These are phyloP conservation scores for Tetraselmis chui DNA, from an alignment of 139 green algal genomes.

Conservation along the genomic window DNA sequence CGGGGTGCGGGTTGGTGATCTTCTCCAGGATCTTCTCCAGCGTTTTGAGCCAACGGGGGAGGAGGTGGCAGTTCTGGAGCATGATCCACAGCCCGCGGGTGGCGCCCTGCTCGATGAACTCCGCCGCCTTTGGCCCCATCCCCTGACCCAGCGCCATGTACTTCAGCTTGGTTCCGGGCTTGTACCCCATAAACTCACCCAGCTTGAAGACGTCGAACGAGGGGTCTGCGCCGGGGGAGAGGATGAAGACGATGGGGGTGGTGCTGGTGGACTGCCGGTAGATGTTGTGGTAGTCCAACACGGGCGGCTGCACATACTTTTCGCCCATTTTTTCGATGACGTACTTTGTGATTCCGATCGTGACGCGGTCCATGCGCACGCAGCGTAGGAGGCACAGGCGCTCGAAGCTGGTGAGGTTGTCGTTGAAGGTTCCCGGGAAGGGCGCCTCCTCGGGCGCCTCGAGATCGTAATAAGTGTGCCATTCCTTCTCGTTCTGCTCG, in stretches of 20 bases:
- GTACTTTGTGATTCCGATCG: constrained; percentile 61
- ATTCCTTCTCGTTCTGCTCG: constrained; percentile 47
- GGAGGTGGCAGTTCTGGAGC: constrained; percentile 85
- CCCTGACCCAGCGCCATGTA: constrained; percentile 89
- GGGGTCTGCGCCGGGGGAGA: constrained; percentile 81
- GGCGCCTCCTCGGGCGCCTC: constrained; percentile 52
- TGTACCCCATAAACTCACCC: constrained; percentile 80
- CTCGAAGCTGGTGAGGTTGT: constrained; percentile 63
- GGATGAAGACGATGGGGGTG: constrained; percentile 83
- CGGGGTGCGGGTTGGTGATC: constrained; percentile 44
- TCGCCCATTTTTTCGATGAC: constrained; percentile 58
- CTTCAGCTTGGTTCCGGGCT: constrained; percentile 74
- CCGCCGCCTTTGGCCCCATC: constrained; percentile 74
- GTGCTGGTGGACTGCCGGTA: constrained; percentile 55
- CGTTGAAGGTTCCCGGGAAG: constrained; percentile 45
- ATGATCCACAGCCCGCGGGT: constrained; percentile 75
- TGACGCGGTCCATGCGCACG: constrained; percentile 74
- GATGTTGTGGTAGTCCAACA: constrained; percentile 70
- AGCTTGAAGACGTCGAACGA: constrained; percentile 85
- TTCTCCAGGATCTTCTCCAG: constrained; percentile 82
- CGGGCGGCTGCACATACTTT: constrained; percentile 61
- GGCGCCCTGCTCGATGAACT: constrained; percentile 68
- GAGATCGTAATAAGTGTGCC: constrained; percentile 61
- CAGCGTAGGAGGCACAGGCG: constrained; percentile 75
- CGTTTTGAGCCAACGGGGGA: constrained; percentile 76